phyloP scores from a whole-genome alignment of 1,139 yeast genomes.

The Blastobotrys buckinghamii region DNA sequence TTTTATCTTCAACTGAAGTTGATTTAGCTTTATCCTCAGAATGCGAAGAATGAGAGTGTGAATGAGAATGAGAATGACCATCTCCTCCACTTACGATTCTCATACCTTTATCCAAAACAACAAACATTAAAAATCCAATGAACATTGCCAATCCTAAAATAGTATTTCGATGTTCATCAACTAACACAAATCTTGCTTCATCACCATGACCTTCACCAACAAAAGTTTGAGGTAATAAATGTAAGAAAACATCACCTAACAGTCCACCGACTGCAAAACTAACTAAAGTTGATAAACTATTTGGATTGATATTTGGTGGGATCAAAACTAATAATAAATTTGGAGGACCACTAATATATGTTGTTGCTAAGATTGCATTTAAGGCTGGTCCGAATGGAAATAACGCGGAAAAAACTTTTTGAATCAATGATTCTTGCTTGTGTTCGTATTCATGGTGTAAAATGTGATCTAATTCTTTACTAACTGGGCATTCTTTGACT shows the following conservation, averaged over 20 bases:
- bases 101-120: conserved; percentile 50
- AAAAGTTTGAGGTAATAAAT: conserved; percentile 58
- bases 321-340: conserved; percentile 47
- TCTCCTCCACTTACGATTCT: conserved; percentile 41
- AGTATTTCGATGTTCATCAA: conserved; percentile 44
- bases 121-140: conserved; percentile 50
- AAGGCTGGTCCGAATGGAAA: conserved; percentile 53
- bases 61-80: conserved; percentile 30
- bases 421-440: conserved; percentile 28
- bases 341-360: conserved; percentile 58
- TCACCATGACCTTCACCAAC: conserved; percentile 45
- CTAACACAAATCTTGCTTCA: conserved; percentile 38
- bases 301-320: conserved; percentile 45
- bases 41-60: conserved; percentile 43
- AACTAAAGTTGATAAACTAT: conserved; percentile 45
- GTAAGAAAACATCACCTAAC: conserved; percentile 62
- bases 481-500: conserved; percentile 34
- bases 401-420: conserved; percentile 26
- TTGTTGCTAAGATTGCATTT: conserved; percentile 56
- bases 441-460: conserved; percentile 17
- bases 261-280: conserved; percentile 68
- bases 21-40: conserved; percentile 33
- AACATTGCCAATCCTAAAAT: conserved; percentile 49
- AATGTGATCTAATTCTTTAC: conserved; percentile 32
- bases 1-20: conserved; percentile 3